Percentiles rank a stretch among this genome's conserved stretches.
These are phyloP conservation scores for Phytophthora rubi DNA, from an alignment of 352 stramenopile genomes.

Conservation along the genomic window DNA sequence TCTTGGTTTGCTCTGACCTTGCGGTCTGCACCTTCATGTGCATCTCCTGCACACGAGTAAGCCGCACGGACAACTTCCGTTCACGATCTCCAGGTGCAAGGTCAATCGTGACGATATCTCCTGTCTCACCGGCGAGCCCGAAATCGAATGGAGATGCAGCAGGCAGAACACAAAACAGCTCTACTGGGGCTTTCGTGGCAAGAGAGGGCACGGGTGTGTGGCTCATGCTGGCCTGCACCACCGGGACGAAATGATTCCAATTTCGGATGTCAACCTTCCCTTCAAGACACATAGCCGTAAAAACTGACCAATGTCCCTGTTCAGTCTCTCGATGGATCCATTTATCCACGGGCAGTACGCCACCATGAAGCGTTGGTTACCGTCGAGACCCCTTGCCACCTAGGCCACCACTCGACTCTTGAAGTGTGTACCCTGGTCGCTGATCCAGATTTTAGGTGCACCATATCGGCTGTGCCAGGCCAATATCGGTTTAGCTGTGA, in stretches of 20 bases:
- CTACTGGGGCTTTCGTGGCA: slow-evolving; percentile 22
- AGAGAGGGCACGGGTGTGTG: slow-evolving; percentile 37
- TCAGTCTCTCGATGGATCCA: slow-evolving; percentile 37
- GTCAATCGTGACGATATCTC: not conserved
- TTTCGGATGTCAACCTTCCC: slow-evolving; percentile 18
- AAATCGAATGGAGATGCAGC: not conserved
- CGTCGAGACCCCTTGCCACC: slow-evolving; percentile 10
- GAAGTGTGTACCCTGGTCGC: slow-evolving; percentile 41
- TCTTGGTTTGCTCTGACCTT: slow-evolving; percentile 17
- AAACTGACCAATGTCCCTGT: slow-evolving; percentile 39
- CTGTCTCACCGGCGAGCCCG: not conserved
- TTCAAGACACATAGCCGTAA: slow-evolving; percentile 6
- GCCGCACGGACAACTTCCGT: not conserved
- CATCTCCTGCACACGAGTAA: slow-evolving; percentile 7
- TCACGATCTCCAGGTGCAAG: not conserved
- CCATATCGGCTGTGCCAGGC: slow-evolving; percentile 40
- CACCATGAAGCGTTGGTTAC: slow-evolving; percentile 24
- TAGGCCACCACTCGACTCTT: slow-evolving; percentile 38
- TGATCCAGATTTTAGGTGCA: slow-evolving; percentile 31
- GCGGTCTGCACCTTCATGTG: slow-evolving; percentile 16
- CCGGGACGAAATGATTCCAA: slow-evolving; percentile 25
- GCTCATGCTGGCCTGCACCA: slow-evolving; percentile 38
- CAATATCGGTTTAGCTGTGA: slow-evolving; percentile 27
- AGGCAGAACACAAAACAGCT: slow-evolving; percentile 31
- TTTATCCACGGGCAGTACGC: slow-evolving; percentile 43